Evolutionary conservation across 345 rosid species (phyloP), one percentile per base, ranked within the genome.

Genomic region (Carallia brachiata): DNA sequence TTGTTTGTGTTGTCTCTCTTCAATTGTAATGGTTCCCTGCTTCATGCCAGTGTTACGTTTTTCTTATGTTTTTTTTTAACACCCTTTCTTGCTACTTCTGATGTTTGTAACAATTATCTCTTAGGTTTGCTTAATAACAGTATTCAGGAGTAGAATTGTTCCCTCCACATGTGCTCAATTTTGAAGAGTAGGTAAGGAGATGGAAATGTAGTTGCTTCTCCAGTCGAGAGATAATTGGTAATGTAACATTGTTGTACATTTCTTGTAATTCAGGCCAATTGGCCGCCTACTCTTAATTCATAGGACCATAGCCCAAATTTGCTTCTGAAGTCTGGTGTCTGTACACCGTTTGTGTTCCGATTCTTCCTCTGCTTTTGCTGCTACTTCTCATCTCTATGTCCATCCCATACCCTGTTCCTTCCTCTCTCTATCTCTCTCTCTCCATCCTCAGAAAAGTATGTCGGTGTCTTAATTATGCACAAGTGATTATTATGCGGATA

Each of bases 181-280:
- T 75, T 65, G 79, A 69, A 62, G 75, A 65, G 72, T 53, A 68
- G 70, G 50, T 18, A 32, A 67, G 53, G 58, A 54, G 61, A 62
- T 69, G 37, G 69, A 63, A 27, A 37, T 53, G 62, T 69, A 39
- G 59, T 47, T 39, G 31, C 62, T 12, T 16, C 6, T 18, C 61
- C 18, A 58, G 56, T 63, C 34, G 15, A 36, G 68, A 58, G 74
- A 62, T 60, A 23, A 63, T 36, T n/a, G 17, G 32, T n/a, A 48
- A 37, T 80, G 77, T 78, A 68, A 62, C 52, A 66, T 70, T 70
- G 54, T 36, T 71, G 67, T 60, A 78, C 66, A 72, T 48, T 44
- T 72, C 61, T 75, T 71, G 68, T 73, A 73, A 65, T 71, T 62
- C 71, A 70, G 63, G 75, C 72, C 50, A 60, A 50, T 36, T 23